Conservation (phyloP, 345 rosid species). For the Clarkia xantiana region DNA sequence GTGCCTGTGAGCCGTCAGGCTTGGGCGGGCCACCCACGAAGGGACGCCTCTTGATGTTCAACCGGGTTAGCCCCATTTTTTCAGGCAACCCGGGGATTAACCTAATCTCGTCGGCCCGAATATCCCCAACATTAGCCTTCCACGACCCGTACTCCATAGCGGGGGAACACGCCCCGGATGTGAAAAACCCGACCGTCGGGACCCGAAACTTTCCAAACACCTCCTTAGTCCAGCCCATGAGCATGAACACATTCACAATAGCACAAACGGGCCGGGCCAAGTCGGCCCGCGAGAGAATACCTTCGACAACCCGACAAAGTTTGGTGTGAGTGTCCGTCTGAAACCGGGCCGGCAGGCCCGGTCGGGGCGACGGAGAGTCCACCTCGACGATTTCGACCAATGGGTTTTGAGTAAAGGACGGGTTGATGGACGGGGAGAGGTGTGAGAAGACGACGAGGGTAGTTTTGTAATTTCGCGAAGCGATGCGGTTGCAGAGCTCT, state of each 20-base stretch:
- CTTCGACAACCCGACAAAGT: constrained; percentile 3
- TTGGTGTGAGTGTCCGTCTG: constrained; percentile 5
- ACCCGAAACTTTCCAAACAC: constrained; percentile 11
- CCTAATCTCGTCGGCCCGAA: constrained; percentile 7
- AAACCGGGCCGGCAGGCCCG: constrained; percentile 3
- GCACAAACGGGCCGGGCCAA: constrained; percentile 7
- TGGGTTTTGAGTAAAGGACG: constrained; percentile 17
- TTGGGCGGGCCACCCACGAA: too few species aligned
- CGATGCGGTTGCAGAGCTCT: constrained; percentile 25
- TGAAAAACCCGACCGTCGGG: constrained; percentile 15
- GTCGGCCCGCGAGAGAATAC: constrained; percentile 1
- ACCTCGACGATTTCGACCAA: constrained; percentile 12
- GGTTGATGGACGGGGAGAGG: constrained; percentile 19
- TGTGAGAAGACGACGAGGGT: constrained; percentile 19
- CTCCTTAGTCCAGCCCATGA: constrained; percentile 12
- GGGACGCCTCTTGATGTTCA: constrained; percentile 13
- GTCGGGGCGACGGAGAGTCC: constrained; percentile 7
- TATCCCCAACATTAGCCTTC: constrained; percentile 5
- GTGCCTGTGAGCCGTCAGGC: too few species aligned
- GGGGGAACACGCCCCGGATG: constrained; percentile 19
- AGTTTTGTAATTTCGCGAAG: constrained; percentile 17
- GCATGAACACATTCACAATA: constrained; percentile 10
- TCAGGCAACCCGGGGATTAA: constrained; percentile 13
- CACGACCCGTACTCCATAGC: constrained; percentile 19
- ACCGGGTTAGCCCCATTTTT: constrained; percentile 12